phyloP scores from a whole-genome alignment of 345 rosid species.

The Arabidopsis suecica region DNA sequence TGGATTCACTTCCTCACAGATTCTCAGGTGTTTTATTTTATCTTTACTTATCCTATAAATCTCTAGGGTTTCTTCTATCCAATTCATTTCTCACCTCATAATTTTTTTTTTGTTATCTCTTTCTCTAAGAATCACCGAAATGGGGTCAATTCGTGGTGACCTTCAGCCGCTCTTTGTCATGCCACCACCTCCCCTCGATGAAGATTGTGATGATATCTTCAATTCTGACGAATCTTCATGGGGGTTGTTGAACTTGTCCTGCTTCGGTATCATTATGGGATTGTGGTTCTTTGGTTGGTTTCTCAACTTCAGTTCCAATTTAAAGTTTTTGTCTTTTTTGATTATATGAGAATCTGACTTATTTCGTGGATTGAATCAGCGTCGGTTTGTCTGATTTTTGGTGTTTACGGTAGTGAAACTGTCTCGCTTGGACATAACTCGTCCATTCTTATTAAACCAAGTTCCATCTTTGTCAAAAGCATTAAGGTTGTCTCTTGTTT shows the following conservation, averaged over 20 bases:
- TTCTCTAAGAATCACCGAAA: not conserved
- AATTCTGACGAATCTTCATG: too few species aligned
- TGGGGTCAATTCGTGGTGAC: not conserved
- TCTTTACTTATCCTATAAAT: not conserved
- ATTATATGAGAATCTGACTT: not conserved
- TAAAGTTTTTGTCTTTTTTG: too few species aligned
- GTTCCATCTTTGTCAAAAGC: constrained; percentile 68
- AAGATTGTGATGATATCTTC: too few species aligned
- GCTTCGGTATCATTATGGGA: not conserved
- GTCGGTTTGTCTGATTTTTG: constrained; percentile 58
- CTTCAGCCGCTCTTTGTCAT: too few species aligned
- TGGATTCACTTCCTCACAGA: constrained; percentile 11
- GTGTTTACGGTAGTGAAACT: constrained; percentile 53
- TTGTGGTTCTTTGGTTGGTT: not conserved
- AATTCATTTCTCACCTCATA: not conserved
- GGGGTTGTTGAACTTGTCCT: too few species aligned
- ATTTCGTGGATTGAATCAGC: constrained; percentile 50
- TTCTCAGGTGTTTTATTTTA: constrained; percentile 16
- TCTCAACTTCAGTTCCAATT: not conserved
- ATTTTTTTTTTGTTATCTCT: not conserved
- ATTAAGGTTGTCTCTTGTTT: constrained; percentile 55
- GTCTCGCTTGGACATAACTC: constrained; percentile 64
- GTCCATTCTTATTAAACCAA: constrained; percentile 67
- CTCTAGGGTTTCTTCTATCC: constrained; percentile 16
- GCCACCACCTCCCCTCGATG: too few species aligned